Base-by-base conservation (phyloP, 768 basidiomycete genomes). In the Tylopilus intermedius region DNA sequence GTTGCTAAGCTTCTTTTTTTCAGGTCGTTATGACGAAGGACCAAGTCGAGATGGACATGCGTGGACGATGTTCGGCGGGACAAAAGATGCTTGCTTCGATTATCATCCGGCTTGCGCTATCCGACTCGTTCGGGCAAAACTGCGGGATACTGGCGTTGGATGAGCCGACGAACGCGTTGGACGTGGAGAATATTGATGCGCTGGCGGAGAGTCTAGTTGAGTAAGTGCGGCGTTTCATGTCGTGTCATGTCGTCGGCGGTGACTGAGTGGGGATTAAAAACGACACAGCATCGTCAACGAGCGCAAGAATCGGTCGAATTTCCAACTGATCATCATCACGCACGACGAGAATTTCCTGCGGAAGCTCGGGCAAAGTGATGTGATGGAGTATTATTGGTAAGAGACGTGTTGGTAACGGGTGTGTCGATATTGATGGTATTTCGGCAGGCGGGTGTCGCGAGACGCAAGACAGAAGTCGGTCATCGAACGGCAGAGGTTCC, bases 21-120 rank as follows among this genome's bases (percentile, higher is more conserved):
- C 24, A 95, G 93, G 93, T 97, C 53, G 95, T 98, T 58, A 98
- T 99, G 95, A 91, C 88, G 48, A 99, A 99, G 74, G 94, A 97
- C 67, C 89, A 94, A 63, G 94, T 97, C 7, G 95, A 98, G 71
- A 94, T 99, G 90, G 96, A 98, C 71, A 99, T 99, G 96, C 85
- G 96, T 51, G 96, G 96, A 24, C 83, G 96, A 57, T 99, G 96
- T 72, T 94, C 90, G 14, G 96, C 96, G 1, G 96, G 96, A 0
- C 96, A 99, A 72, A 99, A 99, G 73, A 97, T 98, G 80, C 74
- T 99, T 53, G 96, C 95, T 9, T 94, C 91, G 21, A 97, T 98
- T 70, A 92, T 98, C 71, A 98, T 99, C 63, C 85, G 96, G 6
- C 83, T 99, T 33, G 96, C 96, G 4, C 78, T 99, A 26, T 95